A percentile compares a stretch with the other conserved stretches of the same genome.
These are phyloP conservation scores for Pyracantha coccinea DNA, from an alignment of 331 rosid species.

Conservation along the genomic window DNA sequence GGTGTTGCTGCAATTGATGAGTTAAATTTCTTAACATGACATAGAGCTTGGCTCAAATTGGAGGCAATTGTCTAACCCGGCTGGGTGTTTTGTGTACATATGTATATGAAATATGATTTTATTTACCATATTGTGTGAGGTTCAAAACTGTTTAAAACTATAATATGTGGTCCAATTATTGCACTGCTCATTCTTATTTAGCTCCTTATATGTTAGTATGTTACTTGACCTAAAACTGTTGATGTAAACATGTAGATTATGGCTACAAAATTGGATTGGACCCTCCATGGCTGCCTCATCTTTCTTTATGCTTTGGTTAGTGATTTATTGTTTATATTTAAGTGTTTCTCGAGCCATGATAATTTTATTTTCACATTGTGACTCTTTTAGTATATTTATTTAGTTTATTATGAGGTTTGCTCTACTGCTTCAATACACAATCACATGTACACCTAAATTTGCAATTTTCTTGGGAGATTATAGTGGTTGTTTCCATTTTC, in stretches of 20 bases:
- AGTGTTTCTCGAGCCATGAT: neutral
- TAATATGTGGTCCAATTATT: neutral
- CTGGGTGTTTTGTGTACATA: neutral
- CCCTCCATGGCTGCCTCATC: conserved; percentile 78
- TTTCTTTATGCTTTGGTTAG: conserved; percentile 86
- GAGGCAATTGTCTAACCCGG: neutral
- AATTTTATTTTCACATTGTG: neutral
- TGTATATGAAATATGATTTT: neutral
- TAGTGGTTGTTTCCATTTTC: too few relatives aligned
- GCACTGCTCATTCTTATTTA: conserved; percentile 1
- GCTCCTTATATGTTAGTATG: neutral
- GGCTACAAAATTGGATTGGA: conserved; percentile 97
- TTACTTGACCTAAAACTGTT: conserved; percentile 19
- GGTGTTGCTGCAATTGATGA: neutral
- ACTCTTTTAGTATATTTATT: neutral
- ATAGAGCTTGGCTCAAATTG: neutral
- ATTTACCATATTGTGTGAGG: neutral
- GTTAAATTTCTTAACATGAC: neutral
- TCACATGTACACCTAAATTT: too few relatives aligned
- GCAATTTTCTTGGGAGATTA: too few relatives aligned
- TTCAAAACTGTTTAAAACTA: neutral
- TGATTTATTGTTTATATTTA: conserved; percentile 5
- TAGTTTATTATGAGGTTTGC: neutral
- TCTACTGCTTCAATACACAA: neutral
- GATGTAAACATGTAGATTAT: conserved; percentile 54